These are phyloP conservation scores for Hypoxylon sp. DNA, from an alignment of 2,329 filamentous ascomycete species.

Conservation along the genomic window DNA sequence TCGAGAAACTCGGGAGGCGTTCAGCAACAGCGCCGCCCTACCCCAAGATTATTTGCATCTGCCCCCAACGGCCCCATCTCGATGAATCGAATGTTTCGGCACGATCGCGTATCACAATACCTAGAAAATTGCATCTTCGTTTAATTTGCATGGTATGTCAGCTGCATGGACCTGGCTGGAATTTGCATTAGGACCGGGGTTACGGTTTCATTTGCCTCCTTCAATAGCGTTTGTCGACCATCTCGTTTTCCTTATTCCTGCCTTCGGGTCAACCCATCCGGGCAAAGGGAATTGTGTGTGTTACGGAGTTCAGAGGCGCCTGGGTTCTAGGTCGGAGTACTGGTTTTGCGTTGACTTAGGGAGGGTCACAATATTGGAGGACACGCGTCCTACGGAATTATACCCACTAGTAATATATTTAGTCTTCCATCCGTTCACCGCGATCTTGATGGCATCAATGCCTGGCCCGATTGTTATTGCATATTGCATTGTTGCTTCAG, in stretches of 20 bases:
- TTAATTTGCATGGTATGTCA: constrained; percentile 38
- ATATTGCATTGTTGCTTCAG: constrained; percentile 12
- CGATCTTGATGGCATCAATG: constrained; percentile 23
- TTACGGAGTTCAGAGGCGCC: constrained; percentile 39
- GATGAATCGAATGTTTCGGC: constrained; percentile 36
- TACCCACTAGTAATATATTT: constrained; percentile 49
- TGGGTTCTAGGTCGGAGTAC: constrained; percentile 35
- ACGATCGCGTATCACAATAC: constrained; percentile 20
- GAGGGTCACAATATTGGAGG: constrained; percentile 38
- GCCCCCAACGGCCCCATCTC: constrained; percentile 33
- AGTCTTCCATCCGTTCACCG: constrained; percentile 19
- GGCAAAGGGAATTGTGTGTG: constrained; percentile 38
- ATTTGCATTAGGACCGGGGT: constrained; percentile 28
- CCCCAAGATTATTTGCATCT: constrained; percentile 49
- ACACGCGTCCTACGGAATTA: constrained; percentile 47
- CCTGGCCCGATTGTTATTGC: constrained; percentile 23
- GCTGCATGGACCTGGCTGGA: constrained; percentile 42
- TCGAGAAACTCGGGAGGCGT: constrained; percentile 47
- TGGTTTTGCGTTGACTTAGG: constrained; percentile 39
- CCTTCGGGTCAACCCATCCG: constrained; percentile 35
- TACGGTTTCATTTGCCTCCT: constrained; percentile 40
- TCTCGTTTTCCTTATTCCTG: constrained; percentile 20
- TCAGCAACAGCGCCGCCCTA: constrained; percentile 40
- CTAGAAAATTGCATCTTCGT: constrained; percentile 31
- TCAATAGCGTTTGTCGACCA: constrained; percentile 32